Conservation (phyloP, 345 rosid genomes). For the Kernera saxatilis region DNA sequence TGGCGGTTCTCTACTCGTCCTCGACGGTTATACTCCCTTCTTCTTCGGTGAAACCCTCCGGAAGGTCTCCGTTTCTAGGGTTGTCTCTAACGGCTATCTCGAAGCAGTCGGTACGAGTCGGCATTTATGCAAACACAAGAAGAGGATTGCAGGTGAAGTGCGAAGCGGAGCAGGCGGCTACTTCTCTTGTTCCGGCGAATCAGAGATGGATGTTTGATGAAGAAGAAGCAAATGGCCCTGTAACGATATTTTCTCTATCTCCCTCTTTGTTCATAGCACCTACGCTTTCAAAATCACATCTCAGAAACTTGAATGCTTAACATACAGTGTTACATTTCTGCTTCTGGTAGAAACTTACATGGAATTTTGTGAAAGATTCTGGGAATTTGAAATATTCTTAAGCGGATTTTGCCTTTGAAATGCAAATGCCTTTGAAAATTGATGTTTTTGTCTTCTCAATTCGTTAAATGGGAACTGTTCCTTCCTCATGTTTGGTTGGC, state of each 20-base stretch:
- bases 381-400: background rate
- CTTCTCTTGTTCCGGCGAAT: conserved; percentile 50
- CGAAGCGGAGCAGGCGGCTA: conserved; percentile 35
- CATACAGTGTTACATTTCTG: background rate
- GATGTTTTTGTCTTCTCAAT: background rate
- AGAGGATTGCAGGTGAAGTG: conserved; percentile 42
- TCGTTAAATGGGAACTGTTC: background rate
- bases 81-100: conserved; percentile 32
- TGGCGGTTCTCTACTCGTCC: conserved; percentile 43
- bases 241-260: conserved; percentile 21
- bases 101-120: conserved; percentile 27
- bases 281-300: background rate
- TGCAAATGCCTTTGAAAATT: background rate
- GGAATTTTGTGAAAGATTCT: background rate
- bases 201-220: conserved; percentile 76
- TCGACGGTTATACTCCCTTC: conserved; percentile 31
- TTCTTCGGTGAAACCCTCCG: conserved; percentile 14
- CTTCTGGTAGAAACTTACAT: background rate
- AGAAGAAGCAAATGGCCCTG: conserved; percentile 63
- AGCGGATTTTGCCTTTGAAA: background rate
- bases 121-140: conserved; percentile 16
- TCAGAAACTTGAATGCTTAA: background rate
- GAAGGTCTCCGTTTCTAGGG: conserved; percentile 37
- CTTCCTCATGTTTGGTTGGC: background rate
- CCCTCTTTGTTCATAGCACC: background rate